Evolutionary conservation across 495 filamentous ascomycete species (phyloP), one percentile per base, ranked within the genome.

Genomic region (Aspergillus sclerotioniger): DNA sequence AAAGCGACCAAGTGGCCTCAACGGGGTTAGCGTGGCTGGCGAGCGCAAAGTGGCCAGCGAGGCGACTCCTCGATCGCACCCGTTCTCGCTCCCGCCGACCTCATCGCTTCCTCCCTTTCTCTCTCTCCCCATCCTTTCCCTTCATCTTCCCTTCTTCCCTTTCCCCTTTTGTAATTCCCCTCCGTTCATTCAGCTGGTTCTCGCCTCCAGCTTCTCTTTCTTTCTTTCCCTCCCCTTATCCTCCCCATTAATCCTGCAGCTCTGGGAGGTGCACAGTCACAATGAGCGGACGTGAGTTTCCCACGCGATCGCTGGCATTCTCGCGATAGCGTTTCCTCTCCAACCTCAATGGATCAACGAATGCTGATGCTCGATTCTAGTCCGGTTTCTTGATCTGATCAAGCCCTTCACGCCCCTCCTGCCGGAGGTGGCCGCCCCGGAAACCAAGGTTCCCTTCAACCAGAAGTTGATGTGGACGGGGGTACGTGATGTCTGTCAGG

Each of bases 391-490:
- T 79, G 94, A 99, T 79, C 84, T 97, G 65, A 93, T 99, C 79
- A 99, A 98, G 78, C 94, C 95, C 75, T 99, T 99, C 77, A 89
- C 92, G 81, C 92, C 94, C 77, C 88, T 97, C 83, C 89, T 99
- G 73, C 94, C 94, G 72, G 94, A 99, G 87, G 94, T 99, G 75
- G 87, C 92, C 78, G 87, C 95, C 66, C 95, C 94, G 58, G 94
- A 99, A 80, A 82, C 77, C 87, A 96, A 96, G 81, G 88, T 92
- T 50, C 90, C 93, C 62, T 99, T 98, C 86, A 93, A 95, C 81
- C 93, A 98, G 79, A 93, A 95, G 80, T 78, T 98, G 84, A 96
- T 98, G 92, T 99, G 95, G 95, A 99, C 95, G 35, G 93, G 92
- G 71, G 81, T 87, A 79, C 66, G 81, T 75, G 47, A 50, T 63